Conservation (phyloP, 148 eudicot species). For the Heliosperma pusillum region DNA sequence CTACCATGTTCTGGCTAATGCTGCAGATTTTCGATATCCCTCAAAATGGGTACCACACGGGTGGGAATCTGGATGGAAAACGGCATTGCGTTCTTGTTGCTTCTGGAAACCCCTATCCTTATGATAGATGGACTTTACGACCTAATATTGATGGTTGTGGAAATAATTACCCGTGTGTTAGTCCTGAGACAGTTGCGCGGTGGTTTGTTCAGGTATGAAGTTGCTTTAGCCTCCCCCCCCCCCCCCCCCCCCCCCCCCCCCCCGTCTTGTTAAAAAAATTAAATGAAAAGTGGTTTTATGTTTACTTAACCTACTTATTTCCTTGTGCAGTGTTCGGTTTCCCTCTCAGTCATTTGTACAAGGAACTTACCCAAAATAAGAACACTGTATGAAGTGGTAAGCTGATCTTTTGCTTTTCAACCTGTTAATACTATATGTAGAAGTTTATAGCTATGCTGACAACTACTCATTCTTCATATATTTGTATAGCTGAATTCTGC, state of each 20-base stretch:
- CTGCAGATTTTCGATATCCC: conserved; percentile 56
- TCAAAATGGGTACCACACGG: conserved; percentile 45
- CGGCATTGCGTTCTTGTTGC: conserved; percentile 77
- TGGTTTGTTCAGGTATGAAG: conserved; percentile 55
- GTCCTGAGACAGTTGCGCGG: conserved; percentile 66
- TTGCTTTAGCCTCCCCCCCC: conserved; percentile 11
- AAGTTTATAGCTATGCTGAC: not conserved
- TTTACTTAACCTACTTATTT: conserved; percentile 23
- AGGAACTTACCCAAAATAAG: conserved; percentile 57
- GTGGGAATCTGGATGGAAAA: conserved; percentile 49
- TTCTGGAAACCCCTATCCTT: conserved; percentile 67
- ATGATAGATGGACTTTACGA: conserved; percentile 62
- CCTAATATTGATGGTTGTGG: conserved; percentile 46
- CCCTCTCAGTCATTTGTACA: conserved; percentile 78
- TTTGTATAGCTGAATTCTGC: not conserved
- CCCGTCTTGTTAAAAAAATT: too few species aligned
- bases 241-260: too few species aligned
- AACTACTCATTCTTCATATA: not conserved
- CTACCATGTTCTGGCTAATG: not conserved
- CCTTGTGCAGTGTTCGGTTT: conserved; percentile 60
- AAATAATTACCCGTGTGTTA: conserved; percentile 36
- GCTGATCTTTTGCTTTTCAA: conserved; percentile 10
- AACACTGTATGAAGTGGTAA: conserved; percentile 72
- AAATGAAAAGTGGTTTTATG: not conserved
- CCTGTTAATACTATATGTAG: not conserved